phyloP scores from a whole-genome alignment of 192 early-diverging fungal genomes.

The Powellomyces hirtus region DNA sequence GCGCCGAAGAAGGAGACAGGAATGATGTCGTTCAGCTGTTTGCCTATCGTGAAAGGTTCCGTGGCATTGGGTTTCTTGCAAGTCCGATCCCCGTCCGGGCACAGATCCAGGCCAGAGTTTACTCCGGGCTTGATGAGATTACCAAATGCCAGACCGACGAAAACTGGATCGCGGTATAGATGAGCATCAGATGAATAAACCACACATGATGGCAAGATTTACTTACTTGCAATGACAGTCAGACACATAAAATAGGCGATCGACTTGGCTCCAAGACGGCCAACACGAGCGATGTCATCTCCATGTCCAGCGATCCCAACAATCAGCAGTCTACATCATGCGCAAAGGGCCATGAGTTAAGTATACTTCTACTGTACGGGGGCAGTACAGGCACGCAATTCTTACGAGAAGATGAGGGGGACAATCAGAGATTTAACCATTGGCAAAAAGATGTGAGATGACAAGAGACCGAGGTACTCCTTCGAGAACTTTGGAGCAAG shows the following conservation, averaged over 20 bases:
- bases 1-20: slow-evolving; percentile 60
- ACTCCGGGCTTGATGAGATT: slow-evolving; percentile 63
- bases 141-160: slow-evolving; percentile 63
- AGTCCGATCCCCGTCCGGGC: slow-evolving; percentile 22
- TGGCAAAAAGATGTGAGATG: slow-evolving; percentile 33
- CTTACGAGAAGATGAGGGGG: slow-evolving; percentile 71
- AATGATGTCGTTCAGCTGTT: slow-evolving; percentile 57
- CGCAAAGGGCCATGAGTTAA: not conserved
- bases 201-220: not conserved
- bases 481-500: slow-evolving; percentile 28
- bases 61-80: slow-evolving; percentile 16
- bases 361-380: too few relatives aligned
- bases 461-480: slow-evolving; percentile 32
- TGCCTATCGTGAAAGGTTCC: slow-evolving; percentile 47
- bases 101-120: slow-evolving; percentile 39
- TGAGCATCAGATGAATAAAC: slow-evolving; percentile 30
- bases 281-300: slow-evolving; percentile 57
- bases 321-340: slow-evolving; percentile 44
- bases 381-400: too few relatives aligned
- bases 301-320: slow-evolving; percentile 75
- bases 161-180: too few relatives aligned
- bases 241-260: slow-evolving; percentile 66
- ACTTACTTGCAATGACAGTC: slow-evolving; percentile 16
- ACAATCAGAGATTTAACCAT: slow-evolving; percentile 45
- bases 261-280: slow-evolving; percentile 63